phyloP scores from a whole-genome alignment of 371 early-diverging fungal species.

The Thermomucor indicae-seudaticae region DNA sequence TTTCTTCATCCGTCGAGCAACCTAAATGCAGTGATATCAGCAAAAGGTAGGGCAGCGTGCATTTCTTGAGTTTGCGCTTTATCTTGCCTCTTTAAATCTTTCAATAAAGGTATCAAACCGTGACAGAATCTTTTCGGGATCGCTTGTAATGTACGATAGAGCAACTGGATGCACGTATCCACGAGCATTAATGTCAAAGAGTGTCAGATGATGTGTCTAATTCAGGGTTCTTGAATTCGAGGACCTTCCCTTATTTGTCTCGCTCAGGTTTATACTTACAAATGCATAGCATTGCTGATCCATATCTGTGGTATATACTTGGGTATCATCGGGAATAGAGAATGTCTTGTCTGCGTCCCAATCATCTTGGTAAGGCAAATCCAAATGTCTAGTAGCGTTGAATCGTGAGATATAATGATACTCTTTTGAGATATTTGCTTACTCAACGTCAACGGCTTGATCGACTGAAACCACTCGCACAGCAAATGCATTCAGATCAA shows the following conservation, averaged over 20 bases:
- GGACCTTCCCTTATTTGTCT: not conserved
- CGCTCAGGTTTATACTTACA: conserved; percentile 22
- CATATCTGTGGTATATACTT: conserved; percentile 50
- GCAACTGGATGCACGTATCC: conserved; percentile 59
- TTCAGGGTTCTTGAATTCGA: not conserved
- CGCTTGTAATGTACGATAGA: conserved; percentile 51
- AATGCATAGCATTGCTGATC: conserved; percentile 53
- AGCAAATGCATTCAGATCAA: conserved; percentile 56
- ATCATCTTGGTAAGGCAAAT: conserved; percentile 2
- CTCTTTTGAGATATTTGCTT: not conserved
- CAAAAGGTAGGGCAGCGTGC: no score
- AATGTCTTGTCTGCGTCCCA: conserved; percentile 15
- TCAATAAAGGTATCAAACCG: conserved; percentile 45
- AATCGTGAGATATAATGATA: not conserved
- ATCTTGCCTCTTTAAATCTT: conserved; percentile 31
- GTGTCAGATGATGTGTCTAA: conserved; percentile 56
- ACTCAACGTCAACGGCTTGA: conserved; percentile 35
- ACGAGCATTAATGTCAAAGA: conserved; percentile 58
- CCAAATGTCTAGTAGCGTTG: conserved; percentile 4
- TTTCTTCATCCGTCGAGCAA: conserved; percentile 47
- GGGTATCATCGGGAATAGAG: conserved; percentile 58
- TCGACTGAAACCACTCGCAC: conserved; percentile 54
- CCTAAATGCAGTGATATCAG: conserved; percentile 26
- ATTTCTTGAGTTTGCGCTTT: no score
- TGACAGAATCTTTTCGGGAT: conserved; percentile 44